phyloP scores from a whole-genome alignment of 1,284 basidiomycete genomes.

The Amylostereum chailletii region DNA sequence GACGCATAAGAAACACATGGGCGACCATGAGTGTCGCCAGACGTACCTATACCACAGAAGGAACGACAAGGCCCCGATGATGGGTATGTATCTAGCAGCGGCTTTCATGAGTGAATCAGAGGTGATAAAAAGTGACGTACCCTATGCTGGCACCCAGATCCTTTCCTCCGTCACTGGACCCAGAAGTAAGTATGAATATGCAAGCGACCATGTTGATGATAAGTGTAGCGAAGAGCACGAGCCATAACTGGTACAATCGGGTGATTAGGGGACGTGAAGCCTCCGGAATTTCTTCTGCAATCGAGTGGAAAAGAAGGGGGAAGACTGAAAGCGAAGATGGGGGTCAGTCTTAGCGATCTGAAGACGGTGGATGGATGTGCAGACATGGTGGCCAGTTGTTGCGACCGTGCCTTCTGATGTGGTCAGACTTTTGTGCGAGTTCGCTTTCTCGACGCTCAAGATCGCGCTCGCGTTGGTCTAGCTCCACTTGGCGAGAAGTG shows the following conservation, averaged over 20 bases:
- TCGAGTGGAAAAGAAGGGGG: constrained; percentile 91
- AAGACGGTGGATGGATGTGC: constrained; percentile 18
- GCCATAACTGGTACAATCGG: constrained; percentile 84
- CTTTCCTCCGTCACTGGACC: constrained; percentile 68
- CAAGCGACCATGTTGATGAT: constrained; percentile 88
- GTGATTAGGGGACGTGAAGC: constrained; percentile 74
- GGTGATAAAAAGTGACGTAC: constrained; percentile 32
- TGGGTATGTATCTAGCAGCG: constrained; percentile 63
- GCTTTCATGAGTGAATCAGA: constrained; percentile 1
- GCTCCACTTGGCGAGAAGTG: constrained; percentile 43
- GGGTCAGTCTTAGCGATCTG: constrained; percentile 3
- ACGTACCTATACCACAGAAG: constrained; percentile 83
- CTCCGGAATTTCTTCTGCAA: constrained; percentile 82
- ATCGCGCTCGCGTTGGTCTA: constrained; percentile 70
- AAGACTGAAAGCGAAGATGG: constrained; percentile 50
- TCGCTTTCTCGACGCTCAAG: constrained; percentile 73
- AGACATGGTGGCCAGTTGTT: constrained; percentile 87
- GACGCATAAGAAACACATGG: constrained; percentile 50
- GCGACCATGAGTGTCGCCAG: background rate
- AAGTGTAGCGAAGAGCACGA: constrained; percentile 71
- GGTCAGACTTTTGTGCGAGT: constrained; percentile 56
- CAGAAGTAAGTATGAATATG: constrained; percentile 77
- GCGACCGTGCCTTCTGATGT: constrained; percentile 72
- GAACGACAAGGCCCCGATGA: constrained; percentile 80
- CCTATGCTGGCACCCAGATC: constrained; percentile 77